phyloP scores from a whole-genome alignment of 257 asterid species.

The Solanum commersonii region DNA sequence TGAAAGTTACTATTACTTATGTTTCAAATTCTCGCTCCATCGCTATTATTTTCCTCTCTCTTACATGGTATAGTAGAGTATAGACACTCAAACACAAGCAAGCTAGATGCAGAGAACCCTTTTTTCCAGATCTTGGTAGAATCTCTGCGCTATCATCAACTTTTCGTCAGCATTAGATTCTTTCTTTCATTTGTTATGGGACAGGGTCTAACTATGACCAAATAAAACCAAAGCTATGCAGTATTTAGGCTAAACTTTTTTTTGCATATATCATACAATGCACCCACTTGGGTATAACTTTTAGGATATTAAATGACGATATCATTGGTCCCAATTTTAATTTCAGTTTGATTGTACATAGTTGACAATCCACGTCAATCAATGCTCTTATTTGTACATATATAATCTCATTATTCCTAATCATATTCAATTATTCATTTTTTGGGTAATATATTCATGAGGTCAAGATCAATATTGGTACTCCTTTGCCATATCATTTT shows the following conservation, averaged over 20 bases:
- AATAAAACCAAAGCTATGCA: constrained; percentile 15
- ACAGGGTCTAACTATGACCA: constrained; percentile 23
- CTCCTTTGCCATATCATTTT: not conserved
- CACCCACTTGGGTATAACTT: not conserved
- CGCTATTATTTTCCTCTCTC: not conserved
- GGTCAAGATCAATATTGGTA: not conserved
- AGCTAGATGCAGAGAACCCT: constrained; percentile 7
- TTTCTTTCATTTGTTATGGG: constrained; percentile 1
- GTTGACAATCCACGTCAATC: constrained; percentile 2
- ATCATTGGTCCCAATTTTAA: not conserved
- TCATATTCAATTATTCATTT: not conserved
- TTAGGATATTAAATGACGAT: not conserved
- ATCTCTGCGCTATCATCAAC: constrained; percentile 17
- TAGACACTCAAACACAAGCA: not conserved
- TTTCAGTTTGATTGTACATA: not conserved
- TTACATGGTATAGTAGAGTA: not conserved
- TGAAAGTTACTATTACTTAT: not conserved
- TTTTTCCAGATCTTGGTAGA: constrained; percentile 4
- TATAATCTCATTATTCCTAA: not conserved
- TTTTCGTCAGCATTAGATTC: constrained; percentile 20
- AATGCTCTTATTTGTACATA: not conserved
- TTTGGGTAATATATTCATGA: not conserved
- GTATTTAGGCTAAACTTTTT: constrained; percentile 1
- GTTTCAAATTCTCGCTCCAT: not conserved
- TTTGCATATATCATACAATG: not conserved